These are phyloP conservation scores for Rhizopogon roseolus DNA, from an alignment of 768 basidiomycete species.

Conservation along the genomic window DNA sequence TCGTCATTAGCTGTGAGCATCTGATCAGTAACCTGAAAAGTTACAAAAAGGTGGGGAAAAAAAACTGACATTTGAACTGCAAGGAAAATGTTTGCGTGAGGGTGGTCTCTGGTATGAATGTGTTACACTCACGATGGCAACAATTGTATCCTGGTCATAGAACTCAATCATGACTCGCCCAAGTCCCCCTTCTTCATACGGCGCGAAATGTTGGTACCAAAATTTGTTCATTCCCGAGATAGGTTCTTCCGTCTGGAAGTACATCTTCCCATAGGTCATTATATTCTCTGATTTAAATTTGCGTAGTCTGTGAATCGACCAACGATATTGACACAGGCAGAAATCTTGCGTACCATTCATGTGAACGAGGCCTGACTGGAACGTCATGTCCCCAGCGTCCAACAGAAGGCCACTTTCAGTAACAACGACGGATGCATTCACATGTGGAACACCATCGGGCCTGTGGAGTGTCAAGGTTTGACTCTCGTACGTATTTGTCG, in stretches of 20 bases:
- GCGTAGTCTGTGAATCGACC: background rate
- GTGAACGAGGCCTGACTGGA: background rate
- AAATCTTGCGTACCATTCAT: background rate
- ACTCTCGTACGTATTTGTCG: no score
- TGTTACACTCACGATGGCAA: background rate
- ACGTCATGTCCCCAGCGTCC: background rate
- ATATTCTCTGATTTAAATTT: background rate
- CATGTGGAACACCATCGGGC: background rate
- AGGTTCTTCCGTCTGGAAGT: background rate
- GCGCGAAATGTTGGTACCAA: background rate
- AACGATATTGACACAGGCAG: background rate
- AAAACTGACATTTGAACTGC: background rate
- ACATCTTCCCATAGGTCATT: background rate
- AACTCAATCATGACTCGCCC: background rate
- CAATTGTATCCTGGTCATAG: background rate
- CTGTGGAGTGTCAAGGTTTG: no score
- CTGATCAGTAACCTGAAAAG: background rate
- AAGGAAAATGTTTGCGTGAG: background rate
- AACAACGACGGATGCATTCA: background rate
- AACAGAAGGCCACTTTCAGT: background rate
- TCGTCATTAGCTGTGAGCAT: background rate
- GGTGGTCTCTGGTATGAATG: background rate
- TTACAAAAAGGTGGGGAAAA: background rate
- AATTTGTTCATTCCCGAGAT: background rate
- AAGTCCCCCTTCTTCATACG: background rate